phyloP scores from a whole-genome alignment of 2,329 filamentous ascomycete genomes.

The Cytospora piceae region DNA sequence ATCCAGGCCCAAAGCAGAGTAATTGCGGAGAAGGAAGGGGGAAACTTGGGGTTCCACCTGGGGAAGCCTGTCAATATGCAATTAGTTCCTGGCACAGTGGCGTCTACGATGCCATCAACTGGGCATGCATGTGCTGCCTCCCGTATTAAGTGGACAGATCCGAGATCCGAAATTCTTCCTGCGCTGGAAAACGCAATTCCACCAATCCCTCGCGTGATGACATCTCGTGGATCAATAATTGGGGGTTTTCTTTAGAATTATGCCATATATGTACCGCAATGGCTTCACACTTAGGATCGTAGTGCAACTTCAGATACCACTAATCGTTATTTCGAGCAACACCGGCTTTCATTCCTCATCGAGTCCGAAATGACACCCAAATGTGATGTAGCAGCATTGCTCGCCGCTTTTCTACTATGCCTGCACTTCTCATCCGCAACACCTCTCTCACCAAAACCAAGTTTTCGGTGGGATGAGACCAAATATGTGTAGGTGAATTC shows the following conservation, averaged over 20 bases:
- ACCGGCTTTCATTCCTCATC: not conserved
- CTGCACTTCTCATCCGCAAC: not conserved
- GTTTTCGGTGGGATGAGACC: not conserved
- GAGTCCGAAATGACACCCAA: not conserved
- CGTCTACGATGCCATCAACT: not conserved
- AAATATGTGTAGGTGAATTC: not conserved
- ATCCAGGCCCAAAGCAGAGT: not conserved
- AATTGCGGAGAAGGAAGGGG: not conserved
- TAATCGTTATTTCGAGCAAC: not conserved
- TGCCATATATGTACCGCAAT: not conserved
- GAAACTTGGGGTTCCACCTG: not conserved
- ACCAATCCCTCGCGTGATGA: not conserved
- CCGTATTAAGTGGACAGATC: not conserved
- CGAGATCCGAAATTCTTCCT: not conserved
- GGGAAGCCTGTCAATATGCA: not conserved
- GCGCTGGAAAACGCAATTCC: not conserved
- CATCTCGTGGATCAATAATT: not conserved
- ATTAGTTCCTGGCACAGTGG: not conserved
- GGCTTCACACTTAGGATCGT: not conserved
- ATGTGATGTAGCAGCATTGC: not conserved
- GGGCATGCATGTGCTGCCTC: not conserved
- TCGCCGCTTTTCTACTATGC: not conserved
- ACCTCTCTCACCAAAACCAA: not conserved
- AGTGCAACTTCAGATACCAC: not conserved
- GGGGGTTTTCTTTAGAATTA: not conserved